Evolutionary conservation across 2,329 filamentous ascomycete species (phyloP).

Genomic region (Pseudogymnoascus sp.): DNA sequence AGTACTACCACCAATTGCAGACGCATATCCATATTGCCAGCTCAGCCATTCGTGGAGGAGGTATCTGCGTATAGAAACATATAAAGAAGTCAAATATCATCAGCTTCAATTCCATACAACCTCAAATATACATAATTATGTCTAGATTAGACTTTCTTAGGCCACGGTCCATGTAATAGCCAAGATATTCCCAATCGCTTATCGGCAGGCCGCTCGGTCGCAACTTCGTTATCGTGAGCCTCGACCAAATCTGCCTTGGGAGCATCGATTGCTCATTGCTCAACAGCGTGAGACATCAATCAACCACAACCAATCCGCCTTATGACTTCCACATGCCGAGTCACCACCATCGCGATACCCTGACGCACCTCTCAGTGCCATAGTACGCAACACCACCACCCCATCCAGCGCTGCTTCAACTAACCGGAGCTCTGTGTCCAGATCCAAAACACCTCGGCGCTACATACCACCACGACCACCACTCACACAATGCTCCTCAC

Average conservation of each 20-base stretch:
- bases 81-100: background rate
- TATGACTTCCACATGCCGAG: conserved; percentile 3
- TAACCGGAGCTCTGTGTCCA: conserved; percentile 8
- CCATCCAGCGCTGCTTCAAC: conserved; percentile 18
- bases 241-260: conserved; percentile 2
- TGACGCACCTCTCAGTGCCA: background rate
- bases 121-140: background rate
- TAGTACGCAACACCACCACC: background rate
- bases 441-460: conserved; percentile 9
- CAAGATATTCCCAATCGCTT: background rate
- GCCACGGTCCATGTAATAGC: background rate
- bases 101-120: background rate
- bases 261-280: background rate
- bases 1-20: background rate
- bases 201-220: background rate
- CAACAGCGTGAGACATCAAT: conserved; percentile 2
- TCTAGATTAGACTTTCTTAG: background rate
- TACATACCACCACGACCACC: conserved; percentile 19
- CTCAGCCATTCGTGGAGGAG: background rate
- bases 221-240: background rate
- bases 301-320: conserved; percentile 2
- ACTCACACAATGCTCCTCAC: conserved; percentile 44
- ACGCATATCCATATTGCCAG: background rate
- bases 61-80: background rate
- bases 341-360: background rate